Percentiles rank a stretch among this genome's conserved stretches.
These are phyloP conservation scores for Nannizzia gypsea DNA, from an alignment of 2,329 filamentous ascomycete genomes.

Conservation along the genomic window DNA sequence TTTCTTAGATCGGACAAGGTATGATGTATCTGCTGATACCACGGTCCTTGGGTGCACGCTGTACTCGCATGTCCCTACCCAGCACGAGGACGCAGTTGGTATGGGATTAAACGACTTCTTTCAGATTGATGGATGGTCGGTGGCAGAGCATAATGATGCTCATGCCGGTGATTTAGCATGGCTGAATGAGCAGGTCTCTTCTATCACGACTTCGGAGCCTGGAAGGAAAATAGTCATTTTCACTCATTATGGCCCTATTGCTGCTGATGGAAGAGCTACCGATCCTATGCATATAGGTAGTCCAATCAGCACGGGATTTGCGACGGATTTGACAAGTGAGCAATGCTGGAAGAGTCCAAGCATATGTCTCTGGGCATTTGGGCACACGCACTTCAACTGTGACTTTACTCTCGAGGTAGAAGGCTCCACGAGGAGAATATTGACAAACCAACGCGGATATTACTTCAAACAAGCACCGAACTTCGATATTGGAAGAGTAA, in stretches of 20 bases:
- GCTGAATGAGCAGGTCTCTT: conserved; percentile 29
- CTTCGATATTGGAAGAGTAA: conserved; percentile 24
- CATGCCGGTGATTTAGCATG: conserved; percentile 27
- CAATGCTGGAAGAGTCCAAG: conserved; percentile 28
- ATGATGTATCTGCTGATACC: conserved; percentile 27
- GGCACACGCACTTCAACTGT: conserved; percentile 40
- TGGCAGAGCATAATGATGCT: conserved; percentile 22
- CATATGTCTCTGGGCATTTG: conserved; percentile 38
- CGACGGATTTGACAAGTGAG: conserved; percentile 32
- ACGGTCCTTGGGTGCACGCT: conserved; percentile 40
- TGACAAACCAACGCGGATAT: conserved; percentile 27
- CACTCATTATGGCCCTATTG: conserved; percentile 29
- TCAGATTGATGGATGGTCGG: conserved; percentile 29
- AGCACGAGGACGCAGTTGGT: conserved; percentile 30
- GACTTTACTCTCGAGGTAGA: conserved; percentile 20
- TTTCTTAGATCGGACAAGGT: conserved; percentile 31
- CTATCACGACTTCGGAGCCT: conserved; percentile 22
- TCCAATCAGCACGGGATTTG: conserved; percentile 28
- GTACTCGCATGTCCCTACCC: conserved; percentile 37
- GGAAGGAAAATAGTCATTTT: conserved; percentile 28
- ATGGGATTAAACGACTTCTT: conserved; percentile 43
- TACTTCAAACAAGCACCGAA: conserved; percentile 27
- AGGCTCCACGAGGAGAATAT: conserved; percentile 21
- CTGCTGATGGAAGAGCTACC: conserved; percentile 17
- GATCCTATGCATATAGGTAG: conserved; percentile 26